Evolutionary conservation across 129 eudicot species (phyloP), one percentile per base, ranked within the genome.

Genomic region (Helianthus annuus): DNA sequence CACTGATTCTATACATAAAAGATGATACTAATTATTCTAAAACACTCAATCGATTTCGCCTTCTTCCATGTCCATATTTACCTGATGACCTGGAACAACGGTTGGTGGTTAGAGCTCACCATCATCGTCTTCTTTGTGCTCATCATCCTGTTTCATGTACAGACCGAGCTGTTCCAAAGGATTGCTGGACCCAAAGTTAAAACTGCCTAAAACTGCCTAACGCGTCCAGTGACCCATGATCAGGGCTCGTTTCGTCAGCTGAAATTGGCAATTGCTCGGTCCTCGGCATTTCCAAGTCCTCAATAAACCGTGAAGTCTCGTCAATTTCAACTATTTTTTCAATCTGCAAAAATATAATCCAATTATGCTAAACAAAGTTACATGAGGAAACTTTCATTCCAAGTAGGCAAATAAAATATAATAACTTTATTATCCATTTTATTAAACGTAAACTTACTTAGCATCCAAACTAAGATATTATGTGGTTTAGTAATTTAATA

Each of bases 141-240:
- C 96, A 17, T 93, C 96, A 24, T 93, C 98, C 71, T 69, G 77
- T 68, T 93, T 93, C 85, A 90, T 89, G 87, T 77, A 93, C 66
- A 93, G 74, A 4, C 98, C 98, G 10, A 93, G 95, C 61, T 93
- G 95, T 66, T 93, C 98, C 72, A 93, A 74, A 0, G 97, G 96
- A 79, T 93, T 93, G 74, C 87, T 89, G 45, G 83, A 79, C 55
- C 88, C 96, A 69, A 89, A 89, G 14, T 87, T n/a, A n/a, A n/a
- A n/a, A n/a, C n/a, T n/a, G n/a, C n/a, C n/a, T 89, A 76, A 93
- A 93, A 70, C 88, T 83, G 53, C 97, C 97, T 29, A 91, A 74
- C 1, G 95, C 83, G 6, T 89, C 89, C 71, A 69, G 80, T 3
- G 91, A 83, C 51, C 81, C 81, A 16, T 84, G 82, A 48, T 82